Evolutionary conservation across 176 grass and related monocot species (phyloP), one percentile per base, ranked within the genome.

Genomic region (Lolium perenne): DNA sequence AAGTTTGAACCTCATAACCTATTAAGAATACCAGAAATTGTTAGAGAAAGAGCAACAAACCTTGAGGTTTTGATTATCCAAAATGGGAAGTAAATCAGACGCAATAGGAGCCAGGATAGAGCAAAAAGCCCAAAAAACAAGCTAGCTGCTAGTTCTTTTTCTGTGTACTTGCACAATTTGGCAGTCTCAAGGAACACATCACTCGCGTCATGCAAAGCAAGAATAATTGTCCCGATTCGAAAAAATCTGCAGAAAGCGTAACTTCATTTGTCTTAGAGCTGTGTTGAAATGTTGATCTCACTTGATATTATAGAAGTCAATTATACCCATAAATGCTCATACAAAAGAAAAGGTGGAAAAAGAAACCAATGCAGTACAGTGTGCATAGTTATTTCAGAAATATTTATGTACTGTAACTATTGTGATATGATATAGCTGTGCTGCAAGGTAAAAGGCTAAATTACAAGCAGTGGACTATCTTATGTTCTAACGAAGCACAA

Each of bases 41-140:
- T 46, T 29, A 43, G 13, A 84, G 20, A 74, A 84, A 55, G 73
- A 88, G 15, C 10, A 77, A 90, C 84, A 79, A 79, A 99, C 97
- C 97, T 96, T 83, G 97, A 99, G 29, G 90, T 86, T 84, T 86
- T 99, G 79, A 99, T 99, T 79, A 99, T 99, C 97, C 97, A 97
- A 86, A 99, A 97, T 56, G 97, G 97, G 66, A 99, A 99, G 92
- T 99, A 99, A 84, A 99, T 67, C 70, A 99, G 83, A 54, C 97
- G 94, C 77, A 97, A 69, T 18, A 94, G 40, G 38, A 99, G 87
- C 97, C 94, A 99, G 54, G 97, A 99, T 46, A 96, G 51, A 79
- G 94, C 94, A 83, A 99, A 99, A 69, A 97, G 90, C 65, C 97
- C 97, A 43, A 99, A 99, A 82, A 80, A 94, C 54, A 93, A 65